Conservation (phyloP, 2,329 filamentous ascomycete genomes). For the Cordyceps militaris region DNA sequence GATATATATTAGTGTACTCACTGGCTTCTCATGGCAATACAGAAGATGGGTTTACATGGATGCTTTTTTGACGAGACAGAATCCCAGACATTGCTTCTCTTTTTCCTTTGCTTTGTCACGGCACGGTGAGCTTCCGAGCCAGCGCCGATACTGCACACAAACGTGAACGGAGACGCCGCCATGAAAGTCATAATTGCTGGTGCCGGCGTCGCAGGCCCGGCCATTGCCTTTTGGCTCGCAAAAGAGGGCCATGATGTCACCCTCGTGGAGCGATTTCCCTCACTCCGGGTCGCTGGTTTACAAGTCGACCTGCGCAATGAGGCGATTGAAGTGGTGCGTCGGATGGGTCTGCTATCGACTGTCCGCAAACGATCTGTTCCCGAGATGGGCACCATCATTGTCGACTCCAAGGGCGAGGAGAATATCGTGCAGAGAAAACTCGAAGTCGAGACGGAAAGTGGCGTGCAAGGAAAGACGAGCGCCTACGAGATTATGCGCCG, state of each 20-base stretch:
- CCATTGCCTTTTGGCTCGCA: constrained; percentile 10
- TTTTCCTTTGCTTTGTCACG: not conserved
- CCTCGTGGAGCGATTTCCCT: constrained; percentile 30
- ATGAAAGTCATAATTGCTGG: constrained; percentile 11
- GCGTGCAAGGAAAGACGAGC: constrained; percentile 37
- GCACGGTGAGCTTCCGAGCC: not conserved
- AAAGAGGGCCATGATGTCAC: constrained; percentile 17
- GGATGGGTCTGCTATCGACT: constrained; percentile 29
- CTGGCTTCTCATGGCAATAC: not conserved
- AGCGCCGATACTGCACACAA: not conserved
- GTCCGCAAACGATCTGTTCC: constrained; percentile 32
- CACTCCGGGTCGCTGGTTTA: constrained; percentile 30
- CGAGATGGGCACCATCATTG: constrained; percentile 41
- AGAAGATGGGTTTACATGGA: not conserved
- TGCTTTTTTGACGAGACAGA: not conserved
- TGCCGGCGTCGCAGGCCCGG: constrained; percentile 9
- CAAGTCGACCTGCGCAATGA: constrained; percentile 37
- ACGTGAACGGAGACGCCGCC: not conserved
- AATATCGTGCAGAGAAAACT: not conserved
- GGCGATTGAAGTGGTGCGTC: constrained; percentile 29
- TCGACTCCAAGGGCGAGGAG: constrained; percentile 31
- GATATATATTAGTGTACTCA: not conserved
- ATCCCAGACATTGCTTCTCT: not conserved
- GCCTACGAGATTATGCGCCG: constrained; percentile 54
- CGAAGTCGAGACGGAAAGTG: constrained; percentile 34